Evolutionary conservation across 306 rosid species (phyloP).

Genomic region (Datisca glomerata): DNA sequence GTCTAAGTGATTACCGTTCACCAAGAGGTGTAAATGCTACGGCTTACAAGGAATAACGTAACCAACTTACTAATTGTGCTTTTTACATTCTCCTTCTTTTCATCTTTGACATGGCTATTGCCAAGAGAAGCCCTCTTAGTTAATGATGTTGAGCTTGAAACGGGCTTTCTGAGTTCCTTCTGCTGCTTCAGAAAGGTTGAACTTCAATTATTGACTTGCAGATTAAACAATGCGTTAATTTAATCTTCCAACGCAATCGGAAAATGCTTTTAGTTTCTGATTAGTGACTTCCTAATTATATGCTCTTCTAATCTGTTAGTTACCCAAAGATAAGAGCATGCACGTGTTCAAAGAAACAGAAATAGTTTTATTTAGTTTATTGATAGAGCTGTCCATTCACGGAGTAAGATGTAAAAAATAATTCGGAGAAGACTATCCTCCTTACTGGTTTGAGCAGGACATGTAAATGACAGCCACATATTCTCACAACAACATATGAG

Average conservation of each 20-base stretch:
- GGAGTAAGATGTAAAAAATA: not conserved
- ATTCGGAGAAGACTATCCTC: not conserved
- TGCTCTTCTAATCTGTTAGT: too few relatives aligned
- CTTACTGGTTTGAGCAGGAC: not conserved
- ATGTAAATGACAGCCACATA: not conserved
- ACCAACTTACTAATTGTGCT: constrained; percentile 44
- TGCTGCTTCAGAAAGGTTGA: constrained; percentile 38
- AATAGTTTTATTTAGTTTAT: not conserved
- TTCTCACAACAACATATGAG: not conserved
- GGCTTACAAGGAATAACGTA: too few relatives aligned
- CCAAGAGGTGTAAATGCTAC: too few relatives aligned
- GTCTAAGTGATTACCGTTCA: constrained; percentile 11
- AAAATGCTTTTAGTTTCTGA: not conserved
- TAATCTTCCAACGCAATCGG: not conserved
- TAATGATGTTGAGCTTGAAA: constrained; percentile 33
- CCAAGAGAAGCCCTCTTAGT: constrained; percentile 64
- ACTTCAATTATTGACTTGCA: constrained; percentile 1
- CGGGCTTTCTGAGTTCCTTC: constrained; percentile 38
- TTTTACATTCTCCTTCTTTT: constrained; percentile 30
- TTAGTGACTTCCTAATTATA: too few relatives aligned
- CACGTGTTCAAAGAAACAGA: too few relatives aligned
- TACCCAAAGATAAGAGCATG: too few relatives aligned
- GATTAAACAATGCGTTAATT: not conserved
- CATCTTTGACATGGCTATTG: constrained; percentile 26
- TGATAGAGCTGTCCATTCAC: too few relatives aligned